These are phyloP conservation scores for Lactarius hatsudake DNA, from an alignment of 768 basidiomycete genomes.

Conservation along the genomic window DNA sequence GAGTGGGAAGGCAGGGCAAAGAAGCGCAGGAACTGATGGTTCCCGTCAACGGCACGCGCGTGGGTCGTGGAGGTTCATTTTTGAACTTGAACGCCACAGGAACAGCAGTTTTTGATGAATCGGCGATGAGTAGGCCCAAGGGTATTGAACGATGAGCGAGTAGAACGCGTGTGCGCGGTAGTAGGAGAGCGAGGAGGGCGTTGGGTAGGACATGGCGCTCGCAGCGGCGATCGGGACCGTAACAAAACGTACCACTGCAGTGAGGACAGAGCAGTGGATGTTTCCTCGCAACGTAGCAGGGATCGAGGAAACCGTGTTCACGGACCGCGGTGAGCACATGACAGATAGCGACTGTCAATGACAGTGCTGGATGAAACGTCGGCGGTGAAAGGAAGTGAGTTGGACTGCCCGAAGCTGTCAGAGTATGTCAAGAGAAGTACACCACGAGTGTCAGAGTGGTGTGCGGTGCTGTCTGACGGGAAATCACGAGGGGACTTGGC, in stretches of 20 bases:
- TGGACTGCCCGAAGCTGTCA: constrained; percentile 25
- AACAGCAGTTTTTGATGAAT: constrained; percentile 17
- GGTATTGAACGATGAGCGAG: background rate
- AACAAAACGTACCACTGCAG: background rate
- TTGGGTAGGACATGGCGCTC: background rate
- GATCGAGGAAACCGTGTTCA: constrained; percentile 17
- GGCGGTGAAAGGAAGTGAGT: constrained; percentile 22
- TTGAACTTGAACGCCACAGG: constrained; percentile 20
- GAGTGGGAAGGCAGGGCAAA: constrained; percentile 18
- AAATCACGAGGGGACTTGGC: constrained; percentile 21
- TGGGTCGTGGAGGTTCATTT: constrained; percentile 20
- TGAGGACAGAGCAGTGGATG: background rate
- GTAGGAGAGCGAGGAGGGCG: background rate
- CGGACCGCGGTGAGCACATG: constrained; percentile 12
- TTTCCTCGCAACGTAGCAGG: constrained; percentile 4
- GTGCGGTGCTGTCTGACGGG: constrained; percentile 18
- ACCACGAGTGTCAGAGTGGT: constrained; percentile 21
- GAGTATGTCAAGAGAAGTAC: constrained; percentile 7
- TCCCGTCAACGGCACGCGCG: constrained; percentile 23
- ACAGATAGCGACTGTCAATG: constrained; percentile 23
- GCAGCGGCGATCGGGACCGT: constrained; percentile 12
- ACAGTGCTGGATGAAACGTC: constrained; percentile 21
- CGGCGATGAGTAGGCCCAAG: constrained; percentile 20
- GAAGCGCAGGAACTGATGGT: constrained; percentile 20
- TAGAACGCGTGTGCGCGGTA: background rate